Base-by-base conservation (phyloP, 2,329 filamentous ascomycete species). In the Aspergillus fumigatiaffinis region DNA sequence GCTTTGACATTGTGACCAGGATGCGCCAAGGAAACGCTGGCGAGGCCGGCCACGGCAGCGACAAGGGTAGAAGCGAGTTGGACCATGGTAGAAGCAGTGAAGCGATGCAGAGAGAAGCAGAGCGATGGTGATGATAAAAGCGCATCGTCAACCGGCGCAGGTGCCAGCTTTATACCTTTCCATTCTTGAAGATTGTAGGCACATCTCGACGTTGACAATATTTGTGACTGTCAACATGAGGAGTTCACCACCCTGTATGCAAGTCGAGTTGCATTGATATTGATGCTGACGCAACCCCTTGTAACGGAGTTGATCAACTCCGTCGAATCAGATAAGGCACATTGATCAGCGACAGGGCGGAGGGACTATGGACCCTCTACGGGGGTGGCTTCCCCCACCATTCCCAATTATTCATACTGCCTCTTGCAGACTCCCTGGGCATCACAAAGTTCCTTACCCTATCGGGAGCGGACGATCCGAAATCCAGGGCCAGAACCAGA, bases 1-100 rank as follows among this genome's bases (percentile, higher is more conserved):
- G 80, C 71, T 47, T 70, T 70, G 42, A 80, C 59, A 52, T 82
- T 75, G 59, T 82, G 80, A 58, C 80, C 80, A 1, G 80, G 80
- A 58, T 84, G 79, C 21, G 78, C 78, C 21, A 63, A 66, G 20
- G 60, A 68, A 48, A 70, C 23, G 57, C 59, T 62, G 28, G 66
- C 59, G 20, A 73, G 61, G 50, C 66, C 63, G 32, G 64, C 52
- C 35, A 70, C 56, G 48, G 66, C 64, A 26, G 66, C 52, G 7
- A 65, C 51, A 20, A 71, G 38, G 41, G 62, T 55, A 51, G 67
- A 63, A 28, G 50, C 38, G 46, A 63, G 52, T 23, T 52, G 58
- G 25, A 64, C 60, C 60, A 63, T 64, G 41, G 28, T n/a, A 9
- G 23, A 20, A 35, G 23, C 46, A 51, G 3, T 47, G 8, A 48